Percentiles rank a stretch among this genome's conserved stretches.
phyloP scores from a whole-genome alignment of 2,329 filamentous ascomycete genomes.

The Ceratocystis papillata region DNA sequence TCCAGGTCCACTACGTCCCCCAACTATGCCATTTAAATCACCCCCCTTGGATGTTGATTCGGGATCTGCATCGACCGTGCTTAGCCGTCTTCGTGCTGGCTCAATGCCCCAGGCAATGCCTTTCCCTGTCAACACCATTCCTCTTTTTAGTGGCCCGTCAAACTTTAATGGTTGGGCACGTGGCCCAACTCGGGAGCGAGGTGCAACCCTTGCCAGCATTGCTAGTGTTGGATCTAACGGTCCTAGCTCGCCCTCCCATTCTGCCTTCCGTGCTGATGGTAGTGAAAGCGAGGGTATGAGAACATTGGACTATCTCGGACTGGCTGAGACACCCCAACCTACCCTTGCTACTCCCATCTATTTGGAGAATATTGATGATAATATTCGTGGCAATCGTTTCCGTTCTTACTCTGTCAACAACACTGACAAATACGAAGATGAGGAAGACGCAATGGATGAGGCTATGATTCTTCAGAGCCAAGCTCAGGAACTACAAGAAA shows the following conservation, averaged over 20 bases:
- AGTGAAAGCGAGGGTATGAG: conserved; percentile 79
- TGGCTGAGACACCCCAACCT: conserved; percentile 86
- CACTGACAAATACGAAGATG: conserved; percentile 90
- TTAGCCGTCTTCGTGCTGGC: conserved; percentile 73
- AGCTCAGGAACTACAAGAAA: conserved; percentile 51
- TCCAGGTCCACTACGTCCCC: conserved; percentile 17
- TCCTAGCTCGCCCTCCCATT: conserved; percentile 75
- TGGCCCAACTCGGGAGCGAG: conserved; percentile 59
- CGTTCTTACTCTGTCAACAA: conserved; percentile 98
- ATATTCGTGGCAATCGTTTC: conserved; percentile 75
- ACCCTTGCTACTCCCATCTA: conserved; percentile 60
- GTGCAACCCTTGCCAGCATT: conserved; percentile 70
- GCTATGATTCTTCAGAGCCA: conserved; percentile 42
- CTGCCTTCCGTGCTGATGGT: conserved; percentile 66
- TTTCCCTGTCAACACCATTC: conserved; percentile 42
- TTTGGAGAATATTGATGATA: conserved; percentile 62
- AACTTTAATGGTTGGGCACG: conserved; percentile 76
- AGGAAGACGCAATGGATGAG: conserved; percentile 65
- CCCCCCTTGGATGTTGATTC: conserved; percentile 52
- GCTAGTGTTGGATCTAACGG: conserved; percentile 86
- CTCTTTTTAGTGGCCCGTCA: conserved; percentile 69
- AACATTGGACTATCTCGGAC: conserved; percentile 87
- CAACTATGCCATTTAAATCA: conserved; percentile 57
- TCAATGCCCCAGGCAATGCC: conserved; percentile 86
- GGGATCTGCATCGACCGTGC: conserved; percentile 44